phyloP scores from a whole-genome alignment of 305 asterid species.

The Coffea humblotiana region DNA sequence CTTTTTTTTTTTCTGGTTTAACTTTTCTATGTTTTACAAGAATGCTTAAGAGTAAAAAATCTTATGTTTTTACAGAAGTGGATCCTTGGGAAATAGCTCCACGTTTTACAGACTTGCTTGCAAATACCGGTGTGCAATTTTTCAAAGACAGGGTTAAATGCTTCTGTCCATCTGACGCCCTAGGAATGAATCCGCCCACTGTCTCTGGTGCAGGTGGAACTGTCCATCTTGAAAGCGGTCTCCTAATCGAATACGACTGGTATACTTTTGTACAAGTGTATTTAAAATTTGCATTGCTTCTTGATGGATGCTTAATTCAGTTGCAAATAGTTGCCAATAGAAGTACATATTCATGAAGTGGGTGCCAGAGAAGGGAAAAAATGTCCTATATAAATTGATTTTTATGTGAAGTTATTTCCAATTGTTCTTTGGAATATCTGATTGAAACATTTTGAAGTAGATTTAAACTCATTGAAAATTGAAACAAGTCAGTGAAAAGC shows the following conservation, averaged over 20 bases:
- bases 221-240: slow-evolving; percentile 88
- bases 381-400: neutral
- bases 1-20: slow-evolving; percentile 9
- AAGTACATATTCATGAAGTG: neutral
- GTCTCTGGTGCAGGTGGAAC: slow-evolving; percentile 57
- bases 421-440: neutral
- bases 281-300: neutral
- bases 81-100: slow-evolving; percentile 99
- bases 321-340: neutral
- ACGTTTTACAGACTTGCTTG: slow-evolving; percentile 75
- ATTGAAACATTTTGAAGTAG: neutral
- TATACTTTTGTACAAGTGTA: slow-evolving; percentile 29
- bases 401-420: neutral
- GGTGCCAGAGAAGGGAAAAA: neutral
- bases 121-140: slow-evolving; percentile 71
- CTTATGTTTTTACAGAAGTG: slow-evolving; percentile 65
- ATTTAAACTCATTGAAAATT: neutral
- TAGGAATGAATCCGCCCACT: slow-evolving; percentile 43
- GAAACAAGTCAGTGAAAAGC: neutral
- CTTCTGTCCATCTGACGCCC: slow-evolving; percentile 69
- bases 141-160: slow-evolving; percentile 70
- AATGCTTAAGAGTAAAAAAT: slow-evolving; percentile 2
- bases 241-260: slow-evolving; percentile 91
- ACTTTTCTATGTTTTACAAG: slow-evolving; percentile 11
- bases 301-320: neutral